Evolutionary conservation across 345 rosid species (phyloP).

Genomic region (Brassica napus): DNA sequence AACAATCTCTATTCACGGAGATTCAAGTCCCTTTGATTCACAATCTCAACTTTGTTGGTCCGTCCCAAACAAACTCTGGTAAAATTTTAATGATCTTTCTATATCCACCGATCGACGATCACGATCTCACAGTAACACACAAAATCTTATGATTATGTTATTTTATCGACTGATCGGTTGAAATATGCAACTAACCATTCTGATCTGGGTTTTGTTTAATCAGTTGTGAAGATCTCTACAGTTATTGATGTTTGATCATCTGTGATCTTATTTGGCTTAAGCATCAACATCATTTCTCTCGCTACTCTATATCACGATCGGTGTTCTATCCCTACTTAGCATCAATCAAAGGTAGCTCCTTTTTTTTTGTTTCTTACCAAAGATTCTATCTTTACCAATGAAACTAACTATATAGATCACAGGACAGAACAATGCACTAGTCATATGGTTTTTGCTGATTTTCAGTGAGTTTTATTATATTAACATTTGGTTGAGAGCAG

Average conservation of each 20-base stretch:
- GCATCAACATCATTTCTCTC: constrained; percentile 19
- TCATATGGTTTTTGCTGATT: constrained; percentile 13
- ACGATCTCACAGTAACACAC: constrained; percentile 1
- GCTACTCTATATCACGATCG: not conserved
- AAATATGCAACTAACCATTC: not conserved
- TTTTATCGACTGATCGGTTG: constrained; percentile 25
- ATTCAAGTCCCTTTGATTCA: constrained; percentile 24
- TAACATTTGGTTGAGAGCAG: constrained; percentile 19
- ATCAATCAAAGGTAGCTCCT: constrained; percentile 16
- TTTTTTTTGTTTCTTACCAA: not conserved
- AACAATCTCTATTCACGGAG: constrained; percentile 19
- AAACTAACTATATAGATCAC: not conserved
- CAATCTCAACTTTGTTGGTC: too few relatives aligned
- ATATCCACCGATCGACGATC: constrained; percentile 17
- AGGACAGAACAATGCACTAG: constrained; percentile 30
- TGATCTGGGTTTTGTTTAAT: constrained; percentile 18
- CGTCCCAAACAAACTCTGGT: constrained; percentile 36
- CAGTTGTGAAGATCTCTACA: constrained; percentile 18
- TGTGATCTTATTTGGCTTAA: constrained; percentile 26
- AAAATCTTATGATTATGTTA: not conserved
- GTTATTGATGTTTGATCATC: constrained; percentile 21
- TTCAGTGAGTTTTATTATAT: not conserved
- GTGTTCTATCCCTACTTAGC: constrained; percentile 6
- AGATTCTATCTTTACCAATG: not conserved
- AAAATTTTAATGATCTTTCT: not conserved